Evolutionary conservation across 2,329 filamentous ascomycete genomes (phyloP).

Genomic region (Pseudocercospora macadamiae): DNA sequence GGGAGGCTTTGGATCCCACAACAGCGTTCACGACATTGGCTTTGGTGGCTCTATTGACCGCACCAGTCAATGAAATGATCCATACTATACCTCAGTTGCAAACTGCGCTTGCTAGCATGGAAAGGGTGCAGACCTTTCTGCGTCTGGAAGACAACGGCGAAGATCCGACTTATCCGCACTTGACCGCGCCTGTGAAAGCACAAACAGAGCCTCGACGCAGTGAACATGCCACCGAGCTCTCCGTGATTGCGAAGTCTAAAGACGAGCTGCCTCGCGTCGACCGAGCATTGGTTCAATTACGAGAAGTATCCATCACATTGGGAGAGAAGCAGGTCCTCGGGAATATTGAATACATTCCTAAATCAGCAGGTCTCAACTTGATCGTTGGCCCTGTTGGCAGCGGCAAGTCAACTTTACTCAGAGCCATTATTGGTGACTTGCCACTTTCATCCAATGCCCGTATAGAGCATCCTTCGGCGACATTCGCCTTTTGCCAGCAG

Average conservation of each 20-base stretch:
- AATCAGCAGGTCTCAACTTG: conserved; percentile 3
- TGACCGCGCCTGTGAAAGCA: neutral
- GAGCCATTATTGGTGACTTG: conserved; percentile 20
- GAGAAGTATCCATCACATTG: conserved; percentile 6
- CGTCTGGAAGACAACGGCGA: neutral
- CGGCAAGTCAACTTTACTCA: conserved; percentile 21
- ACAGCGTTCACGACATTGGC: conserved; percentile 25
- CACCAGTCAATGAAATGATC: conserved; percentile 21
- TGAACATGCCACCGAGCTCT: conserved; percentile 6
- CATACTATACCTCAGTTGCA: conserved; percentile 23
- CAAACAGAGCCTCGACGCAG: neutral
- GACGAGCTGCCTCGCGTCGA: neutral
- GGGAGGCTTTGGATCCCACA: conserved; percentile 17
- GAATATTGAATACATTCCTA: conserved; percentile 8
- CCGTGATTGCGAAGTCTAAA: neutral
- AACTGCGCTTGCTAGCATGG: conserved; percentile 25
- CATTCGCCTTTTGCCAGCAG: conserved; percentile 23
- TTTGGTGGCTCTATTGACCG: conserved; percentile 20
- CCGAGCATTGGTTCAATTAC: conserved; percentile 1
- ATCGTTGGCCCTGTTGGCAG: conserved; percentile 18
- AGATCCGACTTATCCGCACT: neutral
- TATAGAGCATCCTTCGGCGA: neutral
- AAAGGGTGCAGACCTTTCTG: conserved; percentile 26
- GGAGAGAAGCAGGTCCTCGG: conserved; percentile 11
- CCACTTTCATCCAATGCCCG: conserved; percentile 7